Evolutionary conservation across 805 yeast species (phyloP), one percentile per base, ranked within the genome.

Genomic region (Ogataea angusta): DNA sequence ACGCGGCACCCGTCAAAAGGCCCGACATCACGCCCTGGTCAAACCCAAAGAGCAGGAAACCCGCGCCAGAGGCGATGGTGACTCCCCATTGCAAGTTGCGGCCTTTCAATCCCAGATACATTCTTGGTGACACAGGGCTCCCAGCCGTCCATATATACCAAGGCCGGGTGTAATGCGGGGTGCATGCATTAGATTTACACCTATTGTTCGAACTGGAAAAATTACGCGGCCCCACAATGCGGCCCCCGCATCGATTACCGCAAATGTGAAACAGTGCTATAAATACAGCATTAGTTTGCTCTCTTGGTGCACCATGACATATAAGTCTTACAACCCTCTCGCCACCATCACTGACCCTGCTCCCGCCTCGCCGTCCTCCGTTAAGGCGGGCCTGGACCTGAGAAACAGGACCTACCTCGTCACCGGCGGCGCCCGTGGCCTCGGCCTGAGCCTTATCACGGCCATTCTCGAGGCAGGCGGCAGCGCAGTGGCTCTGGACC

Each of bases 11-110:
- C 7, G 70, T 63, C 34, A 76, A 68, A 24, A 76, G 55, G 37
- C 75, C 69, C 24, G 80, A 72, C 85, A 81, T 80, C 35, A 82
- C 76, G 54, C 88, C 88, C 56, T 82, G 87, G 53, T 81, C 86
- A 52, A 80, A 82, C 38, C 88, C 87, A 53, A 82, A 80, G 30
- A 81, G 43, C 31, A 47, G 42, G 32, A 47, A 47, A 5, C 51
- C 51, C 6, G 70, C 19, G 70, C 69, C 61, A 76, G 78, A 1
- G 79, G 84, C 38, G 67, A 60, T 30, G n/a, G 49, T 48, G 15
- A 45, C 52, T 10, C 45, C 51, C 51, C 51, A 47, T 30, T 47
- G 51, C 26, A 47, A 28, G 13, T 34, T 24, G 15, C 30, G 18
- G 14, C 51, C 51, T 14, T 16, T 35, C 25, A 47, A 31, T 31